Evolutionary conservation across 108 stramenopile genomes (phyloP), one percentile per base, ranked within the genome.

Genomic region (Stephanodiscus triporus): DNA sequence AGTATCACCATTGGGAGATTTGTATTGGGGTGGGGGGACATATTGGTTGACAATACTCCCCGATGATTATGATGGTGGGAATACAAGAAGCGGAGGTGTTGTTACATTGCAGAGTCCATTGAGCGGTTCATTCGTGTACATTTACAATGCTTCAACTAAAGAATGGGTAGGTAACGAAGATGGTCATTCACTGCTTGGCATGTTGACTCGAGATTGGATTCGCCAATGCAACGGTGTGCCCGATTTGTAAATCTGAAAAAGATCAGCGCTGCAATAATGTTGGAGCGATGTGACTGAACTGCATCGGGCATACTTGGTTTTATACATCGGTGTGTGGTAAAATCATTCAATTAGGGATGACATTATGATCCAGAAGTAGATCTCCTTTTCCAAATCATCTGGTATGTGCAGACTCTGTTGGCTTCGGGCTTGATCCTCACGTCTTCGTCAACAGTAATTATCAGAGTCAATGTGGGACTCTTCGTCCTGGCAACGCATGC

Each of bases 151-250:
- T n/a, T 23, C 56, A 2, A 88, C 85, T 9, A 65, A 77, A 43
- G 86, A 92, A 68, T 94, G 90, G 90, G 76, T 89, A 11, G 83
- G 87, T 16, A 72, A 53, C 32, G 86, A 85, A 9, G 93, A 94
- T 74, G 91, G 88, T 0, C 91, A 94, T 80, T 55, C 68, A 0
- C 76, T 91, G 55, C 80, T 91, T 61, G 93, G 93, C 14, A 82
- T 94, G 76, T 67, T 94, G 17, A 90, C 90, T 3, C 68, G 93
- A 66, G 93, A 94, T 80, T 84, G 90, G 55, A 89, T 91, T 49
- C 83, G 89, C 6, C 89, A 94, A 37, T 89, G 88, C 65, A 83
- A 85, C 63, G 93, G 93, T 42, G 74, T 92, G 42, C 93, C 93
- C 22, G 78, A 90, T 20, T 83, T 94, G 26, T 94, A 77, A 82